phyloP scores from a whole-genome alignment of 495 filamentous ascomycete species.

The Xylaria scruposa region DNA sequence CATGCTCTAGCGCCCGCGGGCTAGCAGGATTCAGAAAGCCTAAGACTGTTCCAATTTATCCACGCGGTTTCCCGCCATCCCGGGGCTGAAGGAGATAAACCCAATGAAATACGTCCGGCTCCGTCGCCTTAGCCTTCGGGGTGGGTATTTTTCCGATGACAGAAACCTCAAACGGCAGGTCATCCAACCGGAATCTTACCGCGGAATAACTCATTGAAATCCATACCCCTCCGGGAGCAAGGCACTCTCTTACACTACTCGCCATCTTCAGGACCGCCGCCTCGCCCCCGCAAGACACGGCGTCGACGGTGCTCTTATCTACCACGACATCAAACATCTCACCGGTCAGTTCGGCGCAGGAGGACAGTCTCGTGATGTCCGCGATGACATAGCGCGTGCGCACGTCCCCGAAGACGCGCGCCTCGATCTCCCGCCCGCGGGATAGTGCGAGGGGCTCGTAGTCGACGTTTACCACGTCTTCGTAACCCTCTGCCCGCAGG shows the following conservation, averaged over 20 bases:
- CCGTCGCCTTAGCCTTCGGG: conserved; percentile 39
- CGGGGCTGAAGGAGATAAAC: conserved; percentile 43
- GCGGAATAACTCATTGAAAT: conserved; percentile 52
- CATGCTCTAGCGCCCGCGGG: too few species aligned
- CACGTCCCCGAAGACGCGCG: too few species aligned
- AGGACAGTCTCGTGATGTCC: too few species aligned
- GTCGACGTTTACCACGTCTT: too few species aligned
- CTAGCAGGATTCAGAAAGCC: too few species aligned
- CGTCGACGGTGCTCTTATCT: conserved; percentile 53
- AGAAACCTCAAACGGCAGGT: conserved; percentile 43
- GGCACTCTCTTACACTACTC: conserved; percentile 29
- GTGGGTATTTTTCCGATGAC: conserved; percentile 44
- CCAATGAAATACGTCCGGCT: conserved; percentile 49
- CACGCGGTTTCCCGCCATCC: too few species aligned
- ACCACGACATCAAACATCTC: conserved; percentile 42
- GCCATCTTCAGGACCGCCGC: conserved; percentile 42
- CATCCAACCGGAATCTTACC: conserved; percentile 36
- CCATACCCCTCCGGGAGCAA: conserved; percentile 44
- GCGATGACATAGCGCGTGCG: too few species aligned
- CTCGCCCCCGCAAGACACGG: conserved; percentile 46
- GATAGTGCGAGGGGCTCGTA: too few species aligned
- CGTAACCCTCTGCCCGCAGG: conserved; percentile 31
- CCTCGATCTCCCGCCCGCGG: too few species aligned
- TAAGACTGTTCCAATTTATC: too few species aligned
- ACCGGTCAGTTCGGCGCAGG: not conserved